Evolutionary conservation across 371 early-diverging fungal genomes (phyloP).

Genomic region (Batkoa obscura): DNA sequence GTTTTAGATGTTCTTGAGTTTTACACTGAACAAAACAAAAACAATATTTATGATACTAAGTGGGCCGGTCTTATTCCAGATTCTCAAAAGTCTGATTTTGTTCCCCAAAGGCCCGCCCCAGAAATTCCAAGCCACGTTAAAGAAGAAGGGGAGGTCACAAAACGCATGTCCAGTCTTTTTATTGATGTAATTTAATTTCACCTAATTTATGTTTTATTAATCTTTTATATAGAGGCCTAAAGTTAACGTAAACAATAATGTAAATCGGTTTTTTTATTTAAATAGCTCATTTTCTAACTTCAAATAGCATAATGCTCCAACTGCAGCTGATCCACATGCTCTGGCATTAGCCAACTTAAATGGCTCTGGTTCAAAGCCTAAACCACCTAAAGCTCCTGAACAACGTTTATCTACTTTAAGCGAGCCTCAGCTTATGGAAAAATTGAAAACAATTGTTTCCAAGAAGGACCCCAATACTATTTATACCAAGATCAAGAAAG

Average conservation of each 20-base stretch:
- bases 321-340: neutral
- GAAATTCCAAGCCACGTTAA: neutral
- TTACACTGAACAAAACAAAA: conserved; percentile 62
- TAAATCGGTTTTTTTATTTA: neutral
- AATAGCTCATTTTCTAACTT: neutral
- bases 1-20: conserved; percentile 91
- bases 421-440: conserved; percentile 82
- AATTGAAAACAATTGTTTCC: conserved; percentile 61
- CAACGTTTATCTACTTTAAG: conserved; percentile 66
- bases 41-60: neutral
- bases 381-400: conserved; percentile 30
- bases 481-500: conserved; percentile 78
- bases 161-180: conserved; percentile 1
- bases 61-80: conserved; percentile 4
- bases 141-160: neutral
- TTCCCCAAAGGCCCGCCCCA: neutral
- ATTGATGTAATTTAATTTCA: neutral
- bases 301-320: conserved; percentile 5
- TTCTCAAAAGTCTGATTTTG: neutral
- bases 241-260: neutral
- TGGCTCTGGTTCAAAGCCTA: conserved; percentile 10
- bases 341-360: conserved; percentile 11
- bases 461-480: conserved; percentile 64
- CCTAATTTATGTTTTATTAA: neutral
- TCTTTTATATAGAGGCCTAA: neutral